Conservation (phyloP, 83 land plant genomes). For the Diphasiastrum complanatum region DNA sequence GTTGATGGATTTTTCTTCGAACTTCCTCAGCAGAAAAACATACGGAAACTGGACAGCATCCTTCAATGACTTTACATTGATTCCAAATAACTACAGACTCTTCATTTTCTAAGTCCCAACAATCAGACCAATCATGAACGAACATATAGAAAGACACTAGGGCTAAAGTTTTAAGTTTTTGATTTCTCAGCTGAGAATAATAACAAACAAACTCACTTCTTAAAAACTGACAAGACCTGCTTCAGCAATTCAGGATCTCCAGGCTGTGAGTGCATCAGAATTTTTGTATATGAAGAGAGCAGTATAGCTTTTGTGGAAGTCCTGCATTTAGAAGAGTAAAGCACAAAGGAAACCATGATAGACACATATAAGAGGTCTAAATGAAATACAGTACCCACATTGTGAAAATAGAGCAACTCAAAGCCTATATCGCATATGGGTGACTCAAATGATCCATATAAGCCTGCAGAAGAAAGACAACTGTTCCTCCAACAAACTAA, state of each 20-base stretch:
- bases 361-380: neutral
- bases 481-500: too few relatives aligned
- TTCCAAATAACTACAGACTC: neutral
- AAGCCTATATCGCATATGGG: too few relatives aligned
- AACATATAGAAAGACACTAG: neutral
- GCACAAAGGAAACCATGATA: too few relatives aligned
- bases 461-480: too few relatives aligned
- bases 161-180: too few relatives aligned
- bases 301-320: conserved; percentile 77
- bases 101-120: conserved; percentile 2
- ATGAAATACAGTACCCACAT: neutral
- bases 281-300: conserved; percentile 87
- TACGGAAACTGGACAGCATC: neutral
- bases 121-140: neutral
- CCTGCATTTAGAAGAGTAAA: conserved; percentile 34
- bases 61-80: too few relatives aligned
- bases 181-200: too few relatives aligned
- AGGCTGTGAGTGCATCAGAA: conserved; percentile 94
- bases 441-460: too few relatives aligned
- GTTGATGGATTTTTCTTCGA: too few relatives aligned
- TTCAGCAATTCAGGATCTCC: conserved; percentile 80
- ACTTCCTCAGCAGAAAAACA: too few relatives aligned
- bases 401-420: too few relatives aligned
- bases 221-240: conserved; percentile 73
- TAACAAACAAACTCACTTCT: conserved; percentile 55